Evolutionary conservation across 768 basidiomycete genomes (phyloP).

Genomic region (Coprinopsis sp.): DNA sequence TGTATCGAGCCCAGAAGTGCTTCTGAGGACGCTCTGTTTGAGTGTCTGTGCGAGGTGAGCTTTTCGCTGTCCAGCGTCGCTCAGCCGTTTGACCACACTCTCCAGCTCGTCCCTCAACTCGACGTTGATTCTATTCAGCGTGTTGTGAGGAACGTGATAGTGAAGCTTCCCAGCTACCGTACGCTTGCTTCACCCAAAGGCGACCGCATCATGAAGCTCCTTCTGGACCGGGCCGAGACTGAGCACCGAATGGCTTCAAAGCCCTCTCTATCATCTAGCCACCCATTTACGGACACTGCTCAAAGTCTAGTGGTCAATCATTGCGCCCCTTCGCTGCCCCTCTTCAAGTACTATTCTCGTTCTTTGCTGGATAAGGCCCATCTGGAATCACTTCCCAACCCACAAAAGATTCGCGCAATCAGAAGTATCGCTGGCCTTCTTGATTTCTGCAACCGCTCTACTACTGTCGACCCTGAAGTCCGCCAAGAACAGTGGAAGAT

Average conservation of each 20-base stretch:
- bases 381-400: conserved; percentile 39
- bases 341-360: conserved; percentile 52
- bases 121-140: conserved; percentile 35
- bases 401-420: conserved; percentile 43
- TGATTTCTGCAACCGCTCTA: conserved; percentile 13
- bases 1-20: conserved; percentile 39
- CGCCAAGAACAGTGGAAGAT: conserved; percentile 27
- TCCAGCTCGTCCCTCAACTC: conserved; percentile 52
- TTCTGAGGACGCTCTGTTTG: conserved; percentile 44
- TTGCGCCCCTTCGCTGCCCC: conserved; percentile 32
- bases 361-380: conserved; percentile 40
- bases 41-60: conserved; percentile 47
- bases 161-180: conserved; percentile 9
- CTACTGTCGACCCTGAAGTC: not conserved
- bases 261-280: not conserved
- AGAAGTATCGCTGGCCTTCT: conserved; percentile 42
- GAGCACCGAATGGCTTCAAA: not conserved
- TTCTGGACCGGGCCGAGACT: not conserved
- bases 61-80: conserved; percentile 1
- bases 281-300: conserved; percentile 37
- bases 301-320: conserved; percentile 33
- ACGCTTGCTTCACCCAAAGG: conserved; percentile 1
- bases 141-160: conserved; percentile 25
- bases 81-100: not conserved
- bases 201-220: conserved; percentile 1